Evolutionary conservation across 805 yeast species (phyloP).

Genomic region (Kodamaea jinghongensis): DNA sequence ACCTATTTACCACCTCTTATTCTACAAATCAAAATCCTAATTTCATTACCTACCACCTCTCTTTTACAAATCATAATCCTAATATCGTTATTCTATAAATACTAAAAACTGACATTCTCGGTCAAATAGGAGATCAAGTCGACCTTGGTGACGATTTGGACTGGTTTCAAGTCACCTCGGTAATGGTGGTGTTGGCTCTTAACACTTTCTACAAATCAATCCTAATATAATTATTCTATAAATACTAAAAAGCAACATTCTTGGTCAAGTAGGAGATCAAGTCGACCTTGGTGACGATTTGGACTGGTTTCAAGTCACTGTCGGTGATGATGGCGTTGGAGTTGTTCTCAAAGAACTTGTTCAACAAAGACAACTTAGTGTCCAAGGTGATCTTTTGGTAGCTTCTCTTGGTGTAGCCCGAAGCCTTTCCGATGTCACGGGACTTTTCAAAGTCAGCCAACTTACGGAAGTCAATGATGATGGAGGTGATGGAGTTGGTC

Average conservation of each 20-base stretch:
- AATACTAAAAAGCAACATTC: constrained; percentile 18
- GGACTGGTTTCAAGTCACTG: constrained; percentile 65
- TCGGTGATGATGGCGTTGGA: constrained; percentile 84
- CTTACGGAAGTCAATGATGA: constrained; percentile 73
- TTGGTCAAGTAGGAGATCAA: constrained; percentile 55
- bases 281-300: constrained; percentile 86
- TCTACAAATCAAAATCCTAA: too few species aligned
- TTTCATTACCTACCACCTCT: too few species aligned
- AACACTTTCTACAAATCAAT: too few species aligned
- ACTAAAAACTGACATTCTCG: constrained; percentile 24
- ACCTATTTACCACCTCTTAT: too few species aligned
- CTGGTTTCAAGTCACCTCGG: constrained; percentile 69
- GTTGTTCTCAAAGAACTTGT: constrained; percentile 78
- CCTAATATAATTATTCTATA: constrained; percentile 3
- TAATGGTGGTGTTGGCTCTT: constrained; percentile 81
- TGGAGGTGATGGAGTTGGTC: constrained; percentile 53
- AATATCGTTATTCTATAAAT: constrained; percentile 3
- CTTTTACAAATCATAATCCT: too few species aligned
- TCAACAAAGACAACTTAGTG: constrained; percentile 65
- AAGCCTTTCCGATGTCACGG: constrained; percentile 55
- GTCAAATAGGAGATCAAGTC: constrained; percentile 63
- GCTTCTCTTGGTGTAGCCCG: constrained; percentile 58
- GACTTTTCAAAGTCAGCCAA: constrained; percentile 66
- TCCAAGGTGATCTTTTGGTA: constrained; percentile 64
- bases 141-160: constrained; percentile 85